Evolutionary conservation across 768 basidiomycete genomes (phyloP).

Genomic region (Hemileccinum rubropunctum): DNA sequence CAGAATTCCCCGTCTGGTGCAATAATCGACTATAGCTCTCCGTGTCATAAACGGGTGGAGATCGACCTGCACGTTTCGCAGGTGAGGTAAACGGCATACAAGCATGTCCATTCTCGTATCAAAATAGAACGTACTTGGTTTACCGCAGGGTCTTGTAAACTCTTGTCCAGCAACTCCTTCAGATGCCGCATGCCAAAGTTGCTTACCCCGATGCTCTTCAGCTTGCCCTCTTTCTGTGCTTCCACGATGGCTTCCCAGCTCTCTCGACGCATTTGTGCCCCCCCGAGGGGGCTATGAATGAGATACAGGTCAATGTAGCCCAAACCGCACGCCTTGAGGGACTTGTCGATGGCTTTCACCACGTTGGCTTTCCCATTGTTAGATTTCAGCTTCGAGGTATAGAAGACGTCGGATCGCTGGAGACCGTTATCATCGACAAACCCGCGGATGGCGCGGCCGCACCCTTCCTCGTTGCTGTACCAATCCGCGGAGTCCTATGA

Average conservation of each 20-base stretch:
- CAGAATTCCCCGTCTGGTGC: slow-evolving; percentile 52
- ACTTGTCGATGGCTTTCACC: slow-evolving; percentile 48
- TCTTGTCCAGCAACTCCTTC: slow-evolving; percentile 46
- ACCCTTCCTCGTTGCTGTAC: slow-evolving; percentile 55
- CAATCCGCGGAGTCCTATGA: slow-evolving; percentile 6
- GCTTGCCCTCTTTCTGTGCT: neutral
- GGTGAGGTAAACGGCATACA: slow-evolving; percentile 4
- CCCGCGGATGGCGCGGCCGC: slow-evolving; percentile 57
- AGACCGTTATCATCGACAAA: slow-evolving; percentile 47
- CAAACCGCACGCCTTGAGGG: slow-evolving; percentile 42
- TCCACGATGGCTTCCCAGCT: slow-evolving; percentile 3
- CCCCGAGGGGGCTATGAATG: slow-evolving; percentile 4
- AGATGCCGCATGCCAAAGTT: slow-evolving; percentile 39
- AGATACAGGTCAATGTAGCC: slow-evolving; percentile 2
- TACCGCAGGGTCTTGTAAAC: slow-evolving; percentile 50
- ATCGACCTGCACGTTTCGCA: slow-evolving; percentile 39
- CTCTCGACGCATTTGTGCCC: slow-evolving; percentile 4
- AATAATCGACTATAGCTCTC: slow-evolving; percentile 55
- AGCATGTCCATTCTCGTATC: neutral
- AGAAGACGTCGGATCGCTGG: slow-evolving; percentile 51
- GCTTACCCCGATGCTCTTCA: slow-evolving; percentile 5
- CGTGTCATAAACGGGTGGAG: slow-evolving; percentile 72
- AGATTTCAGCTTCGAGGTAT: slow-evolving; percentile 64
- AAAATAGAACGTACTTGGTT: slow-evolving; percentile 48
- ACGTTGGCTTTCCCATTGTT: slow-evolving; percentile 49